Conservation (phyloP, 805 yeast genomes). For the Cyberlindnera xylosilytica region DNA sequence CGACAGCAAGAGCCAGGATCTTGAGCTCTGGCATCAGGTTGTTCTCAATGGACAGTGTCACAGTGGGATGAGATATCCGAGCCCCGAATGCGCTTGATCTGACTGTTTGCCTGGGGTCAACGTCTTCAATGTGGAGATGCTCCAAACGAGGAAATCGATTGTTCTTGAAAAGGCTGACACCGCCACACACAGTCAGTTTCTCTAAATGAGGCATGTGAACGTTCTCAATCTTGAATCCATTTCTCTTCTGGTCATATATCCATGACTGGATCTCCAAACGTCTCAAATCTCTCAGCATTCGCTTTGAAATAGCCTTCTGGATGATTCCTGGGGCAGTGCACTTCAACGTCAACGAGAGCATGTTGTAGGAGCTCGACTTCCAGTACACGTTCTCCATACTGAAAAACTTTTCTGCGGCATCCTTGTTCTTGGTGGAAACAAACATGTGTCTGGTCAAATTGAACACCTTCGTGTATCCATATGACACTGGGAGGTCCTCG, state of each 20-base stretch:
- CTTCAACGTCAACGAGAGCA: background rate
- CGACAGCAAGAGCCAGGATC: constrained; percentile 2
- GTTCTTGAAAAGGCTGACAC: background rate
- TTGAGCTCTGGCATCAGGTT: constrained; percentile 10
- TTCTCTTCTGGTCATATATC: background rate
- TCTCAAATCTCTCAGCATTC: background rate
- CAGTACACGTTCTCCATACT: background rate
- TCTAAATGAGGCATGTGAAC: background rate
- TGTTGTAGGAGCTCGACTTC: background rate
- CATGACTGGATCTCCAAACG: background rate
- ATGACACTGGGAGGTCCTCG: background rate
- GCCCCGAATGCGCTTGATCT: no score
- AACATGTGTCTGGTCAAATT: background rate
- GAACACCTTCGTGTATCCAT: background rate
- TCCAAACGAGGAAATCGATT: background rate
- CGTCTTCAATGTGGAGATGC: background rate
- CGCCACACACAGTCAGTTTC: background rate
- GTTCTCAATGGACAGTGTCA: background rate
- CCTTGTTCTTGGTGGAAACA: background rate
- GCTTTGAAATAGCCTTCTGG: background rate
- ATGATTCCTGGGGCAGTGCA: background rate
- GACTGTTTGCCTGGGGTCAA: background rate
- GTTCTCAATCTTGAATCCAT: background rate
- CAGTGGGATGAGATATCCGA: no score
- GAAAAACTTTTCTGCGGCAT: background rate